Evolutionary conservation across 1,284 basidiomycete genomes (phyloP).

Genomic region (Grifola frondosa): DNA sequence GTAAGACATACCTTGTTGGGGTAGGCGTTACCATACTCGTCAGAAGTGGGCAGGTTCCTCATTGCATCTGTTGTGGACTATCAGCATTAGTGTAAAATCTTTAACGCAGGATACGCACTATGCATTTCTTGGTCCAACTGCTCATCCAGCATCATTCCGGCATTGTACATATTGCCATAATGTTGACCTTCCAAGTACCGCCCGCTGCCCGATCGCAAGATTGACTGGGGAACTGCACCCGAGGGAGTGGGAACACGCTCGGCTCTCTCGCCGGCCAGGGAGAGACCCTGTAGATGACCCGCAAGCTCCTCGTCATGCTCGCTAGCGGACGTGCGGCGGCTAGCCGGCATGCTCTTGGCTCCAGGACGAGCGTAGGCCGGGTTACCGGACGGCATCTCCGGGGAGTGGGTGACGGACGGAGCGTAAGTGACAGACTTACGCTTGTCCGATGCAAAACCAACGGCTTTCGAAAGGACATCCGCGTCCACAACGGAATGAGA

Average conservation of each 20-base stretch:
- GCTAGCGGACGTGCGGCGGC: constrained; percentile 78
- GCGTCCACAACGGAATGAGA: constrained; percentile 53
- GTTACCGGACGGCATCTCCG: constrained; percentile 55
- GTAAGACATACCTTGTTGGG: constrained; percentile 59
- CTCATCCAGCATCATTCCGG: constrained; percentile 86
- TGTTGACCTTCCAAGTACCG: constrained; percentile 49
- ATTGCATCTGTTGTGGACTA: constrained; percentile 90
- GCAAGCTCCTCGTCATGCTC: constrained; percentile 78
- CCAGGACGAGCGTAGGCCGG: constrained; percentile 59
- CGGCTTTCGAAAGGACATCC: constrained; percentile 61
- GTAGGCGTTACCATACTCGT: constrained; percentile 76
- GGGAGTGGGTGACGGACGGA: constrained; percentile 68
- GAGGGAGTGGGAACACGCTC: constrained; percentile 25
- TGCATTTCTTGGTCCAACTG: constrained; percentile 90
- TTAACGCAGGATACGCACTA: constrained; percentile 65
- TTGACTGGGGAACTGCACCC: constrained; percentile 36
- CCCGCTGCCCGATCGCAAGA: constrained; percentile 48
- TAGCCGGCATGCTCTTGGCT: constrained; percentile 87
- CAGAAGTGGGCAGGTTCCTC: constrained; percentile 87
- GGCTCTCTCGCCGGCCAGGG: constrained; percentile 60
- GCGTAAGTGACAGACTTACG: constrained; percentile 85
- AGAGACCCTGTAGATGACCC: constrained; percentile 68
- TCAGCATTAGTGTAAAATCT: too few species aligned
- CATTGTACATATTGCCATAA: constrained; percentile 65
- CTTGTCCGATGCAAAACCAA: constrained; percentile 69